These are phyloP conservation scores for Beauveria medogensis DNA, from an alignment of 2,329 filamentous ascomycete species.

Conservation along the genomic window DNA sequence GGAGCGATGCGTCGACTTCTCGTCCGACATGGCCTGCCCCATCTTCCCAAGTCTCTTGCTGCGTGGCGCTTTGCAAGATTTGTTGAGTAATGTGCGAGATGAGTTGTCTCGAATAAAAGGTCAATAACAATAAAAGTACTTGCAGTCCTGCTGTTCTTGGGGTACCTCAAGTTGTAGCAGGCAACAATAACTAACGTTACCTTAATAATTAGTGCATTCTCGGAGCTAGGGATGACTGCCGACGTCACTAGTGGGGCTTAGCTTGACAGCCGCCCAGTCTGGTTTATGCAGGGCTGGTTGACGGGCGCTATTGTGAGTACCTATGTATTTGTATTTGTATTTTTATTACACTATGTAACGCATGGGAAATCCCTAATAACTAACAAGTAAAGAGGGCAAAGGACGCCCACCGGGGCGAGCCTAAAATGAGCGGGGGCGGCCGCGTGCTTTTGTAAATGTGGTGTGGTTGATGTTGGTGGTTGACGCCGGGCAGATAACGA, in stretches of 20 bases:
- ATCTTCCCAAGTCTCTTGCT: slow-evolving; percentile 25
- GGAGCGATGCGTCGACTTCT: slow-evolving; percentile 35
- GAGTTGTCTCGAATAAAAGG: neutral
- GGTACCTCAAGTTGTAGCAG: neutral
- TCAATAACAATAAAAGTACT: neutral
- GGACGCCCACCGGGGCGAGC: too few relatives aligned
- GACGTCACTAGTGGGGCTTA: slow-evolving; percentile 9
- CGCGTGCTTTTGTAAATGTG: too few relatives aligned
- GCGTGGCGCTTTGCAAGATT: neutral
- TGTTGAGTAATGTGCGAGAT: too few relatives aligned
- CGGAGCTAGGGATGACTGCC: neutral
- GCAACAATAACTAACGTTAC: neutral
- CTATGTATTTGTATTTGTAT: too few relatives aligned
- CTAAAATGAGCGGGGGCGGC: too few relatives aligned
- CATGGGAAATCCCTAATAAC: too few relatives aligned
- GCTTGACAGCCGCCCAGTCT: neutral
- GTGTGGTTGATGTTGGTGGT: too few relatives aligned
- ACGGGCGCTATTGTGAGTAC: too few relatives aligned
- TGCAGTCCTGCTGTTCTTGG: neutral
- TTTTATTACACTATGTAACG: too few relatives aligned
- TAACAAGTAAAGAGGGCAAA: too few relatives aligned
- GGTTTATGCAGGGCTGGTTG: neutral
- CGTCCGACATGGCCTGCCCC: slow-evolving; percentile 45
- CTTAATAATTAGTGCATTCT: neutral
- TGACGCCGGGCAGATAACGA: too few relatives aligned